Evolutionary conservation across 441 rosid species (phyloP).

Genomic region (Populus hybrid): DNA sequence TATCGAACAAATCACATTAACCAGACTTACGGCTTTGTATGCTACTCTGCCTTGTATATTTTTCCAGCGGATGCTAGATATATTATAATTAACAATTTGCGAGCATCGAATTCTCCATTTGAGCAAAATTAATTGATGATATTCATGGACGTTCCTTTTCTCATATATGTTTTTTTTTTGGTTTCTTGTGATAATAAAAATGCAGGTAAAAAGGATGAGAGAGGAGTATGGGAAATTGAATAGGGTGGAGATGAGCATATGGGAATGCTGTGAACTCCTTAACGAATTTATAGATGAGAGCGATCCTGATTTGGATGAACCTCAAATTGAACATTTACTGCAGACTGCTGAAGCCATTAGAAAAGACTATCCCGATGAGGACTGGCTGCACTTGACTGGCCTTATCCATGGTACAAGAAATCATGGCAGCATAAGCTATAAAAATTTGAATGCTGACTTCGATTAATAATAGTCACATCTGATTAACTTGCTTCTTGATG

Average conservation of each 20-base stretch:
- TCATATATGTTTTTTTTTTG: no score
- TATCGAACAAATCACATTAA: conserved; percentile 67
- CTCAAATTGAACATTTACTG: conserved; percentile 82
- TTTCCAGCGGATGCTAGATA: not conserved
- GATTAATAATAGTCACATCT: not conserved
- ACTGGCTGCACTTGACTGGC: conserved; percentile 89
- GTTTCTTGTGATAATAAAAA: no score
- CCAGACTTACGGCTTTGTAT: conserved; percentile 48
- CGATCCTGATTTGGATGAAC: conserved; percentile 91
- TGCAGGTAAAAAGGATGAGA: conserved; percentile 65
- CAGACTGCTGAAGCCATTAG: conserved; percentile 88
- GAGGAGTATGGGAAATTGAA: conserved; percentile 57
- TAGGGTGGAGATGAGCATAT: conserved; percentile 67
- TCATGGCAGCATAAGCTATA: not conserved
- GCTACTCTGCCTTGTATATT: not conserved
- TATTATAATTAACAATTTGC: not conserved
- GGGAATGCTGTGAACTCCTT: conserved; percentile 90
- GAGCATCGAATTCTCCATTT: not conserved
- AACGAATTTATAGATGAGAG: conserved; percentile 80
- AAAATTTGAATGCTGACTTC: not conserved
- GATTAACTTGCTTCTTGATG: not conserved
- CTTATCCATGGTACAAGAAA: conserved; percentile 65
- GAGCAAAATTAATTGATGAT: conserved; percentile 21
- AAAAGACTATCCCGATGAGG: conserved; percentile 73
- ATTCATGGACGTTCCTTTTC: not conserved